A percentile compares a stretch with the other conserved stretches of the same genome.
phyloP scores from a whole-genome alignment of 2,329 filamentous ascomycete species.

The Colletotrichum cuscutae region DNA sequence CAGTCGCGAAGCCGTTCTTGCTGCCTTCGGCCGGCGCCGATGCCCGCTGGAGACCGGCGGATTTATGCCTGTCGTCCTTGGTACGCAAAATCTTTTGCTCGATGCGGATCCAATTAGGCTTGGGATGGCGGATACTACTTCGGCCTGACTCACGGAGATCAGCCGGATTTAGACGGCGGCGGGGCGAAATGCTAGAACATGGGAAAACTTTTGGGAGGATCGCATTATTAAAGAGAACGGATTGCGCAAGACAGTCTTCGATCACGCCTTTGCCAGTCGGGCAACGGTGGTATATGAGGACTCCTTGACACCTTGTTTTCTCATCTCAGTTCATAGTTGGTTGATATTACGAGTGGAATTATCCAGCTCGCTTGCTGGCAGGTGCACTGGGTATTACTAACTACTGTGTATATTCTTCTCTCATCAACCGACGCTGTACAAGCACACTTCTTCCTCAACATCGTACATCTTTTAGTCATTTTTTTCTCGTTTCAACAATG shows the following conservation, averaged over 20 bases:
- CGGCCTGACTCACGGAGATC: conserved; percentile 13
- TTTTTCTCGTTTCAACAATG: background rate
- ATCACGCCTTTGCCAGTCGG: conserved; percentile 9
- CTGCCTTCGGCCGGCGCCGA: conserved; percentile 15
- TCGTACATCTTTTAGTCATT: conserved; percentile 16
- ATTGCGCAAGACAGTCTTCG: background rate
- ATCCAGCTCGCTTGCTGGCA: conserved; percentile 21
- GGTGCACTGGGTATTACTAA: conserved; percentile 22
- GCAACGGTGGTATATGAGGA: background rate
- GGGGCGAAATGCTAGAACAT: background rate
- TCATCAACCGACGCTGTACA: background rate
- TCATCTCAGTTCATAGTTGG: too few relatives aligned
- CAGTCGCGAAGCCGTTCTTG: background rate
- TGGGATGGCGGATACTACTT: background rate
- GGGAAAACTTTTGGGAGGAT: background rate
- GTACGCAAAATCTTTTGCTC: background rate
- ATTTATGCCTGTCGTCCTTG: background rate
- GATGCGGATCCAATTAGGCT: conserved; percentile 1
- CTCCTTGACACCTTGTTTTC: background rate
- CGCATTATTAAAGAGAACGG: background rate
- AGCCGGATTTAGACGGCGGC: conserved; percentile 19
- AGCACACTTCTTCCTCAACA: conserved; percentile 8
- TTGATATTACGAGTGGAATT: background rate
- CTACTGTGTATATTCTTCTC: background rate
- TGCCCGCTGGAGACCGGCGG: conserved; percentile 25